Evolutionary conservation across 805 yeast species (phyloP).

Genomic region (Yarrowia sp.): DNA sequence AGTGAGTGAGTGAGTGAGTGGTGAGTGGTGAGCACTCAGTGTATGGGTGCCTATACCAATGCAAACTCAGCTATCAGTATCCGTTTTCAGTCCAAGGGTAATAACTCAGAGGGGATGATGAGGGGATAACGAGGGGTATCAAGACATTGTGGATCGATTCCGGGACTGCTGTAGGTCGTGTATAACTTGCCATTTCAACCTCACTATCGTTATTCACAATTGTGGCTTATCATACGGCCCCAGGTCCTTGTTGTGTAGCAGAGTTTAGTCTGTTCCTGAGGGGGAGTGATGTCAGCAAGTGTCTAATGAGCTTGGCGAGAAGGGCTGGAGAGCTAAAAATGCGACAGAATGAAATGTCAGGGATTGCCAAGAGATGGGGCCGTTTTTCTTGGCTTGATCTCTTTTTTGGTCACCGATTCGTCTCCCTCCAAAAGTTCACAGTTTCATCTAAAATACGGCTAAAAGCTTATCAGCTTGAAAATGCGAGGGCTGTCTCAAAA

Average conservation of each 20-base stretch:
- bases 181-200: too few species aligned
- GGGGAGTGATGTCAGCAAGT: neutral
- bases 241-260: neutral
- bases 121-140: neutral
- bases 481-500: conserved; percentile 23
- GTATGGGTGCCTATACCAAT: too few species aligned
- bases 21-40: too few species aligned
- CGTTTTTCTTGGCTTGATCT: too few species aligned
- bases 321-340: neutral
- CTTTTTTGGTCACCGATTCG: too few species aligned
- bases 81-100: too few species aligned
- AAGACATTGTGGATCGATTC: too few species aligned
- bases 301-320: conserved; percentile 18
- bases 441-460: conserved; percentile 17
- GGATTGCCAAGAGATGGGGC: neutral
- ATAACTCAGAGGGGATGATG: neutral
- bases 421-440: neutral
- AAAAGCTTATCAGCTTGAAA: conserved; percentile 2
- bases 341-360: too few species aligned
- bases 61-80: too few species aligned
- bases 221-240: conserved; percentile 31
- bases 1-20: too few species aligned
- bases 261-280: conserved; percentile 19
- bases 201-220: neutral
- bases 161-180: too few species aligned